phyloP scores from a whole-genome alignment of 257 asterid genomes.

The Solanum raphanifolium region DNA sequence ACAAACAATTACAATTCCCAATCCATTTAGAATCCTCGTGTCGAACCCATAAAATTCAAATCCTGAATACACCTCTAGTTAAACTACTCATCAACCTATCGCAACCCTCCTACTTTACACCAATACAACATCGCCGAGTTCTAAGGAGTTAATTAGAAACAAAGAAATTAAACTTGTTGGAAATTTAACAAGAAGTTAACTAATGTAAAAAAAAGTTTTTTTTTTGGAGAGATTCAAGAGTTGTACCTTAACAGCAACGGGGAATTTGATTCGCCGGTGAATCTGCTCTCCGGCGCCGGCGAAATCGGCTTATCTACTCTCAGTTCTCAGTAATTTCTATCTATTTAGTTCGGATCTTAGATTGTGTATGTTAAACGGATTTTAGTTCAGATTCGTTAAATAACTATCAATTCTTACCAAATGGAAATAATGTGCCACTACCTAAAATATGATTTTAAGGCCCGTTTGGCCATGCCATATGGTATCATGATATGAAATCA shows the following conservation, averaged over 20 bases:
- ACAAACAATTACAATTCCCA: not conserved
- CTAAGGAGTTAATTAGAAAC: not conserved
- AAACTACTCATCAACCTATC: not conserved
- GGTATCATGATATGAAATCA: too few species aligned
- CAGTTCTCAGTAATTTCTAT: not conserved
- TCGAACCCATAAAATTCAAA: not conserved
- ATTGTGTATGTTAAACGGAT: not conserved
- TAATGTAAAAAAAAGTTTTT: not conserved
- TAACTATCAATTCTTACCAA: not conserved
- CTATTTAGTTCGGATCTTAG: not conserved
- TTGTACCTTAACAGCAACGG: not conserved
- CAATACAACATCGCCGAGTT: not conserved
- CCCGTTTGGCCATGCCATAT: too few species aligned
- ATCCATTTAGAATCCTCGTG: not conserved
- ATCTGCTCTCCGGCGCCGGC: not conserved
- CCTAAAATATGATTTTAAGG: too few species aligned
- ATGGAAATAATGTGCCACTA: not conserved
- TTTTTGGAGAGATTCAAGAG: not conserved
- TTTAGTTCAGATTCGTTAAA: not conserved
- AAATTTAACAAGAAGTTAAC: not conserved
- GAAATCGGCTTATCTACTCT: not conserved
- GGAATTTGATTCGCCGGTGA: not conserved
- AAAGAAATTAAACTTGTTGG: not conserved
- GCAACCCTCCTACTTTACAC: not conserved
- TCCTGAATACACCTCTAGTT: not conserved